phyloP scores from a whole-genome alignment of 2,329 filamentous ascomycete genomes.

The Akanthomyces dipterigenus region DNA sequence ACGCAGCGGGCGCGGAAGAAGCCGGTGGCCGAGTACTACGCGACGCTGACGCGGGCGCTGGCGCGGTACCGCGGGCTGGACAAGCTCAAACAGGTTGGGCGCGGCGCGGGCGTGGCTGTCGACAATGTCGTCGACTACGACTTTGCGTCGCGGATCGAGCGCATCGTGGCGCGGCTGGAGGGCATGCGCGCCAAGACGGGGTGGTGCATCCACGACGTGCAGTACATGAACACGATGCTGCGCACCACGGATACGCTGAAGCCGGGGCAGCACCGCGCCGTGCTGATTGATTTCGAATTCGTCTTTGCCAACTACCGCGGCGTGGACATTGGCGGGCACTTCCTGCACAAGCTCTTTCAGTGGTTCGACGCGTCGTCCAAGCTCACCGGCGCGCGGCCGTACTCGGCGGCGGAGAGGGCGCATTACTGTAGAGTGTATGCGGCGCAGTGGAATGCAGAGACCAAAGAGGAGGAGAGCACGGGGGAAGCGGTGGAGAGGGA shows the following conservation, averaged over 20 bases:
- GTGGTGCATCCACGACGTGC: conserved; percentile 15
- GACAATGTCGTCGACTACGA: conserved; percentile 13
- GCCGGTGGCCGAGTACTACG: conserved; percentile 3
- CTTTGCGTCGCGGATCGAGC: conserved; percentile 5
- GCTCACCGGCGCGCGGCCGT: conserved; percentile 11
- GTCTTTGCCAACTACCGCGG: conserved; percentile 14
- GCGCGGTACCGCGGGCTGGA: conserved; percentile 8
- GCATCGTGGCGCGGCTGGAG: background rate
- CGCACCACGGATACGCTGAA: background rate
- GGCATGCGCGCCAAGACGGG: conserved; percentile 4
- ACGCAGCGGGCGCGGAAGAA: background rate
- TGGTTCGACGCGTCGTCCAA: conserved; percentile 14
- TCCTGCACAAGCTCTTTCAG: conserved; percentile 16
- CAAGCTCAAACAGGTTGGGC: conserved; percentile 7
- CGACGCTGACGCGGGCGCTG: conserved; percentile 4
- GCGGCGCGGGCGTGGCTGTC: conserved; percentile 2
- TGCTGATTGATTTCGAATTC: conserved; percentile 15
- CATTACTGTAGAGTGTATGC: conserved; percentile 15
- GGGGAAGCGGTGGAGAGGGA: conserved; percentile 12
- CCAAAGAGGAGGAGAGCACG: conserved; percentile 12
- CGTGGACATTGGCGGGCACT: conserved; percentile 16
- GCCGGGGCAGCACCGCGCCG: background rate
- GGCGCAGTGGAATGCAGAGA: conserved; percentile 12
- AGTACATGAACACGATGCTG: conserved; percentile 16
- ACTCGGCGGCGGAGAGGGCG: conserved; percentile 11